Evolutionary conservation across 768 basidiomycete genomes (phyloP).

Genomic region (Jaapia argillacea): DNA sequence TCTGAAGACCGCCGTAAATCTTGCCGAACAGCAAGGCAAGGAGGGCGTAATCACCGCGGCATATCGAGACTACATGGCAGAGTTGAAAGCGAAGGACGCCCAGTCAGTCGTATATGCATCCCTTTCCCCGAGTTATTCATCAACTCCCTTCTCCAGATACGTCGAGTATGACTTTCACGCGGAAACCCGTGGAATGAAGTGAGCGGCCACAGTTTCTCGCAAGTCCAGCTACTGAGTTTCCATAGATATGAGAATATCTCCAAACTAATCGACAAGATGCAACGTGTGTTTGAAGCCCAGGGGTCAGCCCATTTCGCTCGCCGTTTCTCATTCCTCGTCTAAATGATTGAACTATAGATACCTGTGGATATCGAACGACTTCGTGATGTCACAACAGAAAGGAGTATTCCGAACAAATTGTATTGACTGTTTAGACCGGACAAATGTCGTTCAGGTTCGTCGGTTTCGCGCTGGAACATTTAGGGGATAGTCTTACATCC

Average conservation of each 20-base stretch:
- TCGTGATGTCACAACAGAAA: conserved; percentile 68
- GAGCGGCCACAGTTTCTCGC: conserved; percentile 12
- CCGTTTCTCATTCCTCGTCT: conserved; percentile 4
- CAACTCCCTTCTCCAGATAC: conserved; percentile 39
- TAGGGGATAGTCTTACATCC: background rate
- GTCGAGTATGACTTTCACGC: conserved; percentile 87
- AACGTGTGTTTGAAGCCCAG: conserved; percentile 68
- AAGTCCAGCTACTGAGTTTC: background rate
- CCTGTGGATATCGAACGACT: conserved; percentile 69
- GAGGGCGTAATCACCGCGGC: conserved; percentile 73
- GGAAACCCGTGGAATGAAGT: conserved; percentile 95
- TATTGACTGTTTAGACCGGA: conserved; percentile 91
- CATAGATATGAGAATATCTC: conserved; percentile 83
- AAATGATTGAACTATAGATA: conserved; percentile 37
- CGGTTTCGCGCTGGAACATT: too few relatives aligned
- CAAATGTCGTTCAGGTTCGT: conserved; percentile 84
- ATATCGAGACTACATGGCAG: conserved; percentile 60
- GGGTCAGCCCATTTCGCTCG: conserved; percentile 35
- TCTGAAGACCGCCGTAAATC: conserved; percentile 68
- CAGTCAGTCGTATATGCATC: conserved; percentile 29
- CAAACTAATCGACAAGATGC: conserved; percentile 61
- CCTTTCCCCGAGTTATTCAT: background rate
- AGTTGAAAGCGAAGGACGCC: conserved; percentile 43
- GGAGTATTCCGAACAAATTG: conserved; percentile 90
- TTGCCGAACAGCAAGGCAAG: conserved; percentile 87